These are phyloP conservation scores for Agapanthus africanus DNA, from an alignment of 106 monocot genomes.

Conservation along the genomic window DNA sequence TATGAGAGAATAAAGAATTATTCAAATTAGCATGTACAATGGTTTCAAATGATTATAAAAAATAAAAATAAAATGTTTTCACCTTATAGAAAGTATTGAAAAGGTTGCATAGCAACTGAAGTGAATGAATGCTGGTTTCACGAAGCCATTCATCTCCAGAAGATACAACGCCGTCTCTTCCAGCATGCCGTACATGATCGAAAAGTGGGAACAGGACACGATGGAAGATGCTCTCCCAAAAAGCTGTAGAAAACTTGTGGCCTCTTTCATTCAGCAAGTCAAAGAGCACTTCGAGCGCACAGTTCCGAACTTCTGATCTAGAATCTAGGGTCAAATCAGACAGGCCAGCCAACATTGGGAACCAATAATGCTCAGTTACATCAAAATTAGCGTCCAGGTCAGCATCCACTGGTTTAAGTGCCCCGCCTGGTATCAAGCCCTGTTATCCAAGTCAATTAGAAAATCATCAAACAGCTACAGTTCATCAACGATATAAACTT, in stretches of 20 bases:
- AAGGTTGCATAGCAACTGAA: conserved; percentile 95
- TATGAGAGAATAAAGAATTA: neutral
- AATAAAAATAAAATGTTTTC: neutral
- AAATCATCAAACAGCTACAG: conserved; percentile 1
- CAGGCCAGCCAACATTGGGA: conserved; percentile 91
- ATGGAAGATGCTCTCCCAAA: conserved; percentile 94
- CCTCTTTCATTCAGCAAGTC: conserved; percentile 98
- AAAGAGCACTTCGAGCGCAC: conserved; percentile 97
- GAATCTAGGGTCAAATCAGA: conserved; percentile 89
- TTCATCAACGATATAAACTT: neutral
- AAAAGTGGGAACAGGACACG: conserved; percentile 94
- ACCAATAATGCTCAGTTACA: conserved; percentile 97
- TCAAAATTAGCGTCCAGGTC: conserved; percentile 46
- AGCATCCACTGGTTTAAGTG: conserved; percentile 70
- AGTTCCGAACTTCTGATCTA: conserved; percentile 80
- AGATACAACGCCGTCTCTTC: conserved; percentile 66
- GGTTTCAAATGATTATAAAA: neutral
- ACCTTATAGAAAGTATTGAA: conserved; percentile 99
- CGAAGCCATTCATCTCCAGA: conserved; percentile 86
- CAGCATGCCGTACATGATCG: conserved; percentile 87
- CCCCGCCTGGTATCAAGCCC: conserved; percentile 92
- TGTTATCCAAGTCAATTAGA: conserved; percentile 16
- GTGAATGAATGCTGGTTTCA: conserved; percentile 95
- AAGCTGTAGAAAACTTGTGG: conserved; percentile 77
- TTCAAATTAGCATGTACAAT: neutral